Evolutionary conservation across 2,329 filamentous ascomycete genomes (phyloP).

Genomic region (Ophiosphaerella herpotricha): DNA sequence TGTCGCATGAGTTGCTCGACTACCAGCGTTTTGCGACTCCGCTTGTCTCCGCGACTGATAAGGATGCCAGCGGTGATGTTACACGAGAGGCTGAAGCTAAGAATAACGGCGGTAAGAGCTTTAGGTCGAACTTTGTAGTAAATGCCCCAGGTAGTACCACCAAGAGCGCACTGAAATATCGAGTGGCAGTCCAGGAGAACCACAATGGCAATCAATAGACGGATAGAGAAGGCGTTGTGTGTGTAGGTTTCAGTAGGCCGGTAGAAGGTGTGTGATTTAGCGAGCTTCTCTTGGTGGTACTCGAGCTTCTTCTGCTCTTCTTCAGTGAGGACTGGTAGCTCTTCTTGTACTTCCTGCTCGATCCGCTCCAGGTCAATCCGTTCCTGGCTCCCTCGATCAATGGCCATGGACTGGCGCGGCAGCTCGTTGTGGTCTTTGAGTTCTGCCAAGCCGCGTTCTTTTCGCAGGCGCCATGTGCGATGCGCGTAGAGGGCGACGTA

Average conservation of each 20-base stretch:
- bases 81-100: constrained; percentile 75
- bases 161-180: constrained; percentile 77
- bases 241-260: constrained; percentile 87
- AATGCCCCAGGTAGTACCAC: constrained; percentile 78
- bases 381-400: constrained; percentile 44
- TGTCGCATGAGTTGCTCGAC: constrained; percentile 76
- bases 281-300: constrained; percentile 78
- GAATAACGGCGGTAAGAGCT: constrained; percentile 80
- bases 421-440: constrained; percentile 72
- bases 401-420: constrained; percentile 51
- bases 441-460: constrained; percentile 63
- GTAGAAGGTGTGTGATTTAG: constrained; percentile 85
- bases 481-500: constrained; percentile 75
- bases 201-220: constrained; percentile 74
- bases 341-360: constrained; percentile 8
- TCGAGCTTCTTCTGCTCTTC: constrained; percentile 70
- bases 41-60: constrained; percentile 75
- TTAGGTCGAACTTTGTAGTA: constrained; percentile 70
- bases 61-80: constrained; percentile 78
- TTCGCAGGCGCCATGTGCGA: constrained; percentile 67
- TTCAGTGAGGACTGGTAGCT: constrained; percentile 62
- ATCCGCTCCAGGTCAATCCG: constrained; percentile 20
- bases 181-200: constrained; percentile 79
- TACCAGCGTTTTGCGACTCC: constrained; percentile 83
- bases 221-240: constrained; percentile 77